Conservation (phyloP, 1,284 basidiomycete genomes). For the Inonotus hispidus region DNA sequence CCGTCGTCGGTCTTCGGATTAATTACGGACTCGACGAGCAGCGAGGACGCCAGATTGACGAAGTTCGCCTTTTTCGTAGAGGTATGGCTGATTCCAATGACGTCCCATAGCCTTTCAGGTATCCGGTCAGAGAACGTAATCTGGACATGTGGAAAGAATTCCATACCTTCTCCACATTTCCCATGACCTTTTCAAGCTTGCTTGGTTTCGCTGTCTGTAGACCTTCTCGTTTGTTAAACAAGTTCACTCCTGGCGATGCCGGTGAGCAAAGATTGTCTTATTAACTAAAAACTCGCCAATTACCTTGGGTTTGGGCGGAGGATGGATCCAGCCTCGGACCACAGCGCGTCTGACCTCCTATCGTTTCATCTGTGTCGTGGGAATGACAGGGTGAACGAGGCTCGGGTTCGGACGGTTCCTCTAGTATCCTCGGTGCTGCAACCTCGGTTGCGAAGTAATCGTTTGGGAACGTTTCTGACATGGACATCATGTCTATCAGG, state of each 20-base stretch:
- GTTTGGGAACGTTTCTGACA: background rate
- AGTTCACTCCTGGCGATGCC: background rate
- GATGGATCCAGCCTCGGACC: background rate
- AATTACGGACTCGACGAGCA: background rate
- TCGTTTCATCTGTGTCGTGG: background rate
- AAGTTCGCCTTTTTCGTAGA: constrained; percentile 4
- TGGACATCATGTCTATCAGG: background rate
- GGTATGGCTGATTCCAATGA: constrained; percentile 4
- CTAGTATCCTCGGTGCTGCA: background rate
- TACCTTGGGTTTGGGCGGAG: background rate
- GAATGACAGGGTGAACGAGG: background rate
- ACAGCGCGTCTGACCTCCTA: background rate
- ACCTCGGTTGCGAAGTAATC: background rate
- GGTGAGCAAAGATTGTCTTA: background rate
- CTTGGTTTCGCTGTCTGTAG: background rate
- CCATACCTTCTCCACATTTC: constrained; percentile 6
- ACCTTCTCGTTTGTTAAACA: background rate
- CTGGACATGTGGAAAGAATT: background rate
- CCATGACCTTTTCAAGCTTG: background rate
- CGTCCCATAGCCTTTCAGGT: background rate
- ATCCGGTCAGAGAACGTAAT: background rate
- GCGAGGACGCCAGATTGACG: background rate
- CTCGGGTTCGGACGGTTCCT: background rate
- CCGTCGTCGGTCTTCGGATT: too few species aligned
- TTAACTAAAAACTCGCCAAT: background rate